A percentile compares a stretch with the other conserved stretches of the same genome.
These are phyloP conservation scores for Metschnikowia continentalis DNA, from an alignment of 805 yeast genomes.

Conservation along the genomic window DNA sequence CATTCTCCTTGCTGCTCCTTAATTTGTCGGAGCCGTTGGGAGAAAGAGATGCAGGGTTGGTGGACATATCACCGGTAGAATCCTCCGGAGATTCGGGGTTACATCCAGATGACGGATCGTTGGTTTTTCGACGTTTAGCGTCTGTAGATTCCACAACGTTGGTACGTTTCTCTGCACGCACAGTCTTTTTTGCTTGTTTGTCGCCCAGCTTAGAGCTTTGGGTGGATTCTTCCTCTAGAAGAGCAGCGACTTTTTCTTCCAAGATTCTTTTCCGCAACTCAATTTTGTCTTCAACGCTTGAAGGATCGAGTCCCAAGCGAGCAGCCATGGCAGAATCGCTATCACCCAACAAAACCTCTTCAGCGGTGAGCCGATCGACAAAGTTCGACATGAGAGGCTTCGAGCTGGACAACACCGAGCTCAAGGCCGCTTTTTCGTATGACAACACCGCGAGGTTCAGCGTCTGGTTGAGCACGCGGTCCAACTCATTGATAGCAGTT, in stretches of 20 bases:
- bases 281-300: not conserved
- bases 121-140: slow-evolving; percentile 12
- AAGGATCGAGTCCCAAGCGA: slow-evolving; percentile 3
- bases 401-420: slow-evolving; percentile 15
- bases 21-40: slow-evolving; percentile 7
- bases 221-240: slow-evolving; percentile 5
- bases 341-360: slow-evolving; percentile 23
- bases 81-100: not conserved
- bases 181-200: slow-evolving; percentile 1
- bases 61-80: not conserved
- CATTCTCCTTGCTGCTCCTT: slow-evolving; percentile 16
- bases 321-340: slow-evolving; percentile 8
- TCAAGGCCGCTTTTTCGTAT: slow-evolving; percentile 12
- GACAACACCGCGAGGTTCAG: slow-evolving; percentile 19
- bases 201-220: not conserved
- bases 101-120: not conserved
- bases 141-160: slow-evolving; percentile 5
- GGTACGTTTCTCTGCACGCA: slow-evolving; percentile 8
- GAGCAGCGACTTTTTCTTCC: slow-evolving; percentile 4
- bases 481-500: slow-evolving; percentile 14
- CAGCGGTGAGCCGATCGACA: slow-evolving; percentile 34
- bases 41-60: not conserved
- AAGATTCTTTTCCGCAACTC: slow-evolving; percentile 4
- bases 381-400: slow-evolving; percentile 27
- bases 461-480: slow-evolving; percentile 11